These are phyloP conservation scores for Pyrenochaeta sp. DNA, from an alignment of 2,329 filamentous ascomycete genomes.

Conservation along the genomic window DNA sequence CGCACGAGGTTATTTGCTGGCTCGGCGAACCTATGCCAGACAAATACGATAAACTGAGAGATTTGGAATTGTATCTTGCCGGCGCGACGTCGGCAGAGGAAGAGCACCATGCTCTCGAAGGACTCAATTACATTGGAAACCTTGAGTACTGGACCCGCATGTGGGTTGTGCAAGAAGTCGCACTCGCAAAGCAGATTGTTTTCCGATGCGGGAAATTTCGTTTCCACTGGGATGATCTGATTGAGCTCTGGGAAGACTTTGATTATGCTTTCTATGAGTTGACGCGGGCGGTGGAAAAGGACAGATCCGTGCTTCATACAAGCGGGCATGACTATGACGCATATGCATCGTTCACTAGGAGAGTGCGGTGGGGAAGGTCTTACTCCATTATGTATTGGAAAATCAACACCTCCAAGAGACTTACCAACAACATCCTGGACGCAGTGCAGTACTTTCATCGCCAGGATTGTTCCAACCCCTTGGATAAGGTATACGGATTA, in stretches of 20 bases:
- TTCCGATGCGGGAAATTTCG: neutral
- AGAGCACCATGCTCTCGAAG: neutral
- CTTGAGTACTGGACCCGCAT: neutral
- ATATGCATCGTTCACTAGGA: too few species aligned
- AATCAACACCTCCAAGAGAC: too few species aligned
- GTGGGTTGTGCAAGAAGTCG: conserved; percentile 1
- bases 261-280: too few species aligned
- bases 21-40: conserved; percentile 21
- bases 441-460: neutral
- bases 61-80: neutral
- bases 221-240: neutral
- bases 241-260: neutral
- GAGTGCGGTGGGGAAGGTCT: too few species aligned
- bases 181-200: neutral
- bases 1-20: conserved; percentile 7
- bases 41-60: neutral
- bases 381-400: too few species aligned
- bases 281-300: too few species aligned
- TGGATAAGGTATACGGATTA: neutral
- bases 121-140: neutral
- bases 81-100: neutral
- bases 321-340: too few species aligned
- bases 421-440: neutral
- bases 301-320: too few species aligned
- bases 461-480: neutral